Base-by-base conservation (phyloP, 306 rosid genomes). In the Canavalia gladiata region DNA sequence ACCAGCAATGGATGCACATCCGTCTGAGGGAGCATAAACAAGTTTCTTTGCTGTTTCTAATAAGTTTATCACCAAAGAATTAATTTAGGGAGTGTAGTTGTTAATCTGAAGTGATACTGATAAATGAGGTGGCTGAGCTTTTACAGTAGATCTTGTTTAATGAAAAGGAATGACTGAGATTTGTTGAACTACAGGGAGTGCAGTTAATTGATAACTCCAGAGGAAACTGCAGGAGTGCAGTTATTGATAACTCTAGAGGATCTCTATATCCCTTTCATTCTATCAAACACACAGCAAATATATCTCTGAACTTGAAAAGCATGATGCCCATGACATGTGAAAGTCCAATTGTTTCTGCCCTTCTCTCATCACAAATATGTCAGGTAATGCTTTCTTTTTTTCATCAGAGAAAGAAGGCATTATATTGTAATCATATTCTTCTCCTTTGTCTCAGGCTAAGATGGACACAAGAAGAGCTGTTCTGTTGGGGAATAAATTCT, bases 391-490 rank as follows among this genome's bases (percentile, higher is more conserved):
- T 18, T 18, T 18, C 25, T 18, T 18, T 18, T 18, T 18, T 18
- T 18, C 25, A 18, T 18, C 25, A 18, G 25, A 18, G 25, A 18
- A 18, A 18, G 25, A 18, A 18, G 25, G 25, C 25, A 18, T 18
- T 18, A 45, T 34, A n/a, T 68, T 34, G 42, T 67, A 47, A 35
- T 11, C n/a, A 0, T 43, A 51, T 4, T 73, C 29, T 76, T 41
- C 34, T 82, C 31, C 68, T 76, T 3, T 58, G 51, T 10, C 8
- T 67, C 68, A 71, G 88, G 66, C 31, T 42, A 84, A 62, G 82
- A 12, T 6, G 4, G 11, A 67, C 28, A 70, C 65, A 49, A 64
- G 58, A 71, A 77, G 75, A 79, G 72, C 81, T 67, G 67, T 68
- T 7, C 29, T 76, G 3, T 35, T 13, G 28, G 76, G 73, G 30